Conservation (phyloP, 202 grass and related monocot species). For the Eragrostis tef region DNA sequence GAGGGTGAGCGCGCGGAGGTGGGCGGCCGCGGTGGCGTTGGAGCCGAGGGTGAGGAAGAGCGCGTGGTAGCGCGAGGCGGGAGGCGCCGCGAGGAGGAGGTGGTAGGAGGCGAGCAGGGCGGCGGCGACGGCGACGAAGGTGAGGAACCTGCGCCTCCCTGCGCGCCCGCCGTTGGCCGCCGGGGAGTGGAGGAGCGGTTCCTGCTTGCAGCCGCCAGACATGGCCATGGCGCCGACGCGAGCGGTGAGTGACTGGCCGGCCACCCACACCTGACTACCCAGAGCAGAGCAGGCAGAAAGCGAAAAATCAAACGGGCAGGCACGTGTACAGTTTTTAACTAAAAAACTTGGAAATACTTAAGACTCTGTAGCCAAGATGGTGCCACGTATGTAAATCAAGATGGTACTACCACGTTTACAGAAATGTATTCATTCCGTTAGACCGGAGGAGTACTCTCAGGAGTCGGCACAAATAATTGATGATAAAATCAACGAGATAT, state of each 20-base stretch:
- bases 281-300: background rate
- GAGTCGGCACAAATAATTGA: too few species aligned
- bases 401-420: too few species aligned
- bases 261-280: too few species aligned
- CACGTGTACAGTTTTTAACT: too few species aligned
- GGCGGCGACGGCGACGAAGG: slow-evolving; percentile 18
- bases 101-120: slow-evolving; percentile 42
- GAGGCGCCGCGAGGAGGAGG: slow-evolving; percentile 33
- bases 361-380: too few species aligned
- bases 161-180: background rate
- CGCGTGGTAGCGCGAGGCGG: slow-evolving; percentile 58
- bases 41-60: slow-evolving; percentile 69
- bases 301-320: background rate
- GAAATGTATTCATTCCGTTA: too few species aligned
- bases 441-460: too few species aligned
- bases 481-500: background rate
- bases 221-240: background rate
- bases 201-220: slow-evolving; percentile 35
- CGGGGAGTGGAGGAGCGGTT: slow-evolving; percentile 42
- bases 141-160: slow-evolving; percentile 37
- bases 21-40: slow-evolving; percentile 64
- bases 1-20: slow-evolving; percentile 73
- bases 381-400: too few species aligned
- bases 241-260: background rate
- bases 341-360: too few species aligned